A percentile compares a stretch with the other conserved stretches of the same genome.
These are phyloP conservation scores for Metschnikowia colocasiae DNA, from an alignment of 805 yeast genomes.

Conservation along the genomic window DNA sequence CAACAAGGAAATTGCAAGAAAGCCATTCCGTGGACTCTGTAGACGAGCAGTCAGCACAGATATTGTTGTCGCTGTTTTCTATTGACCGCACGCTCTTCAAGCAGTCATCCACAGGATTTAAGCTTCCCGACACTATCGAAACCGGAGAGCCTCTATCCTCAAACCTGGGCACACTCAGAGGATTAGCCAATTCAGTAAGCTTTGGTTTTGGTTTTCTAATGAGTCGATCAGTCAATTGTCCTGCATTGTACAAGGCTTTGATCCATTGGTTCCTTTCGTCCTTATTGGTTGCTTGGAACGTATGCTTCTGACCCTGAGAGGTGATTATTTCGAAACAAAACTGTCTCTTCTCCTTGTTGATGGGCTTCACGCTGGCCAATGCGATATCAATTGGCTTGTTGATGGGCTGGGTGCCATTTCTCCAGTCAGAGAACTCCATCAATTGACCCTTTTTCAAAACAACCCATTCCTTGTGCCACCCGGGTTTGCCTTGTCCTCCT, in stretches of 20 bases:
- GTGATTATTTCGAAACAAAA: conserved; percentile 75
- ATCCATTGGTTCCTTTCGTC: conserved; percentile 71
- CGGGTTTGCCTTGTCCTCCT: conserved; percentile 58
- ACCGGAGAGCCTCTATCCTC: conserved; percentile 29
- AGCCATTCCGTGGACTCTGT: conserved; percentile 77
- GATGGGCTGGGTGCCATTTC: conserved; percentile 59
- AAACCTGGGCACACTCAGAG: conserved; percentile 9
- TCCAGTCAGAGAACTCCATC: conserved; percentile 76
- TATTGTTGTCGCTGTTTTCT: conserved; percentile 50
- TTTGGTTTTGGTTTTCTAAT: conserved; percentile 5
- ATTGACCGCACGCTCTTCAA: conserved; percentile 37
- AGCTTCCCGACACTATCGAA: conserved; percentile 26
- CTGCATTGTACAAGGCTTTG: conserved; percentile 56
- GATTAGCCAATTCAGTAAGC: conserved; percentile 17
- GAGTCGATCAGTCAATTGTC: conserved; percentile 34
- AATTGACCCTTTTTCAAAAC: conserved; percentile 65
- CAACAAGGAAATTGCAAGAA: conserved; percentile 66
- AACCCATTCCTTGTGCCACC: conserved; percentile 92
- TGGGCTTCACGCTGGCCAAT: conserved; percentile 57
- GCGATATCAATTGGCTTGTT: conserved; percentile 69
- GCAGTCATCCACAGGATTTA: conserved; percentile 21
- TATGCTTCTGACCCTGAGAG: conserved; percentile 59
- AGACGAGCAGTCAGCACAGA: conserved; percentile 79
- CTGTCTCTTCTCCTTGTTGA: conserved; percentile 44
- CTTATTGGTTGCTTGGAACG: conserved; percentile 70